Evolutionary conservation across 2,329 filamentous ascomycete species (phyloP), one percentile per base, ranked within the genome.

Genomic region (Ophiostoma piceae): DNA sequence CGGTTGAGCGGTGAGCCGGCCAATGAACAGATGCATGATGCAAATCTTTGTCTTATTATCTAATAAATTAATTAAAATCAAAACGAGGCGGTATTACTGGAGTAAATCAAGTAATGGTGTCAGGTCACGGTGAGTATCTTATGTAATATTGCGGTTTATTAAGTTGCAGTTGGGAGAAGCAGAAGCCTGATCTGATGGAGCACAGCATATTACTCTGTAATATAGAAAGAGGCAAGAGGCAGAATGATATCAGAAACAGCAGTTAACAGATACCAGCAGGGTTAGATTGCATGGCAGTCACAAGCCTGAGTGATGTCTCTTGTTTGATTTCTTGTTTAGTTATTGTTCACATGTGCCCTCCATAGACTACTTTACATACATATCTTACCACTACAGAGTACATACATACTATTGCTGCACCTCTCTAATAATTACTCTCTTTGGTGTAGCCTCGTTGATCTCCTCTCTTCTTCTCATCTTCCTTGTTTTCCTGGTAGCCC

Each of bases 351-450:
- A 22, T 57, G 47, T 22, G 22, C 51, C 51, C 9, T 57, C 8
- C 14, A 26, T 2, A 39, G 37, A 39, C 4, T 3, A 11, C 8
- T 54, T n/a, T 22, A 54, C 9, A 29, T 29, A 29, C n/a, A n/a
- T n/a, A n/a, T n/a, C n/a, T n/a, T n/a, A n/a, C n/a, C n/a, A n/a
- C n/a, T n/a, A n/a, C n/a, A n/a, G n/a, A n/a, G n/a, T n/a, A n/a
- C n/a, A n/a, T n/a, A n/a, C n/a, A 35, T 51, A 19, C n/a, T 51
- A 51, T 9, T n/a, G 16, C 51, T 57, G 51, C 51, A 57, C 51
- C 51, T 57, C 51, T 57, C n/a, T 57, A 57, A 57, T 29, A 57
- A 57, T 57, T 57, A 57, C 51, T 57, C 51, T 26, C 51, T 26
- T 57, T 57, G 51, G 51, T 57, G 51, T 57, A 57, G 51, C 51